Evolutionary conservation across 2,329 filamentous ascomycete species (phyloP).

Genomic region (Pestalotiopsis sp.): DNA sequence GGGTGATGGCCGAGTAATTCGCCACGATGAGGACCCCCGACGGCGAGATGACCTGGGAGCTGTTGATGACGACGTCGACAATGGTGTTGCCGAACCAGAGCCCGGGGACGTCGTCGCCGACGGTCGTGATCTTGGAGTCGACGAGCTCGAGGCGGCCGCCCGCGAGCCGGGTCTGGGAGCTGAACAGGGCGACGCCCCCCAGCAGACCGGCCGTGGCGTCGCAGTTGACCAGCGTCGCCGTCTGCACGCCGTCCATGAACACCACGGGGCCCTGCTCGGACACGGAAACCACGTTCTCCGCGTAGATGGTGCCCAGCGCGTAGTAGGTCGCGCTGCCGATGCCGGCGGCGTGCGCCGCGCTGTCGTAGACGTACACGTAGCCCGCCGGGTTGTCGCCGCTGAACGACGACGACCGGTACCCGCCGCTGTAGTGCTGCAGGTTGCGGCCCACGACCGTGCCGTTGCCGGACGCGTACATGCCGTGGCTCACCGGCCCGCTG

Average conservation of each 20-base stretch:
- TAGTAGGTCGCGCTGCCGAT: slow-evolving; percentile 9
- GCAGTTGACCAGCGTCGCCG: slow-evolving; percentile 1
- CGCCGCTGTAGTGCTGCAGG: slow-evolving; percentile 1
- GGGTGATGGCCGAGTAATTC: slow-evolving; percentile 6
- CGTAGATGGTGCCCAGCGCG: slow-evolving; percentile 7
- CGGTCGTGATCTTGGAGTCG: slow-evolving; percentile 8
- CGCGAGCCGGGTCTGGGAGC: not conserved
- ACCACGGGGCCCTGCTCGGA: not conserved
- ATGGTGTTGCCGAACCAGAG: slow-evolving; percentile 11
- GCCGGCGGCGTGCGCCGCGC: not conserved
- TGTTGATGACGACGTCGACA: slow-evolving; percentile 5
- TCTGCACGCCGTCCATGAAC: slow-evolving; percentile 9
- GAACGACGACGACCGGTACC: slow-evolving; percentile 4
- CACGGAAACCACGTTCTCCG: not conserved
- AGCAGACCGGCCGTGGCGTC: slow-evolving; percentile 4
- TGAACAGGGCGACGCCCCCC: slow-evolving; percentile 7
- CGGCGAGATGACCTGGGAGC: not conserved
- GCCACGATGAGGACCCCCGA: slow-evolving; percentile 1
- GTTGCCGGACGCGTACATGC: slow-evolving; percentile 4
- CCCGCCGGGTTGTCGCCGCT: slow-evolving; percentile 6
- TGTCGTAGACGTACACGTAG: slow-evolving; percentile 7
- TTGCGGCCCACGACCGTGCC: slow-evolving; percentile 1
- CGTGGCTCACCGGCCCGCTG: slow-evolving; percentile 8
- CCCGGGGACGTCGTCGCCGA: slow-evolving; percentile 5
- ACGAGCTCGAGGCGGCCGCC: slow-evolving; percentile 4